Evolutionary conservation across 805 yeast species (phyloP).

Genomic region (Yamadazyma scolyti): DNA sequence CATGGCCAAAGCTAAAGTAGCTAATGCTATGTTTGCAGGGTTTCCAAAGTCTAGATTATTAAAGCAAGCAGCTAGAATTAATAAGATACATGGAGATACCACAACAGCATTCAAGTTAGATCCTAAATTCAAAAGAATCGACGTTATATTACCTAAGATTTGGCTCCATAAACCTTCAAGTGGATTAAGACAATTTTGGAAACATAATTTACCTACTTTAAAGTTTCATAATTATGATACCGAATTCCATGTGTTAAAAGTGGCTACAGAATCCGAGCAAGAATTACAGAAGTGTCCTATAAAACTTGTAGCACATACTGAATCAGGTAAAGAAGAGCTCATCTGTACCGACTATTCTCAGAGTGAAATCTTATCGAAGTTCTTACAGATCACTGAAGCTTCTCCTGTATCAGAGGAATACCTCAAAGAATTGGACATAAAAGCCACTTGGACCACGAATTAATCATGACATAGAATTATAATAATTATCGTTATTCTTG

Average conservation of each 20-base stretch:
- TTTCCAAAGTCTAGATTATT: constrained; percentile 32
- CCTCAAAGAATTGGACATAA: constrained; percentile 25
- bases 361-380: constrained; percentile 52
- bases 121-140: constrained; percentile 33
- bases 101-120: constrained; percentile 31
- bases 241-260: constrained; percentile 57
- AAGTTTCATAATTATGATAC: constrained; percentile 79
- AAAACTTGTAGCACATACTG: constrained; percentile 36
- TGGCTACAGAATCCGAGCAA: constrained; percentile 34
- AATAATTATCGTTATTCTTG: neutral
- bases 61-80: constrained; percentile 49
- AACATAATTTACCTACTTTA: constrained; percentile 65
- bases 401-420: constrained; percentile 44
- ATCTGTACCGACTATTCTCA: constrained; percentile 52
- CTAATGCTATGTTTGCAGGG: constrained; percentile 12
- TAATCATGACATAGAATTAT: neutral
- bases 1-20: constrained; percentile 7
- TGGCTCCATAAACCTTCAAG: constrained; percentile 47
- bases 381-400: constrained; percentile 53
- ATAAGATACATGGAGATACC: constrained; percentile 49
- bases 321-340: constrained; percentile 28
- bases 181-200: constrained; percentile 78
- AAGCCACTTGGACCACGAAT: too few relatives aligned
- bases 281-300: constrained; percentile 46
- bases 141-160: constrained; percentile 48